Conservation (phyloP, 2,329 filamentous ascomycete species). For the Alternaria incomplexa region DNA sequence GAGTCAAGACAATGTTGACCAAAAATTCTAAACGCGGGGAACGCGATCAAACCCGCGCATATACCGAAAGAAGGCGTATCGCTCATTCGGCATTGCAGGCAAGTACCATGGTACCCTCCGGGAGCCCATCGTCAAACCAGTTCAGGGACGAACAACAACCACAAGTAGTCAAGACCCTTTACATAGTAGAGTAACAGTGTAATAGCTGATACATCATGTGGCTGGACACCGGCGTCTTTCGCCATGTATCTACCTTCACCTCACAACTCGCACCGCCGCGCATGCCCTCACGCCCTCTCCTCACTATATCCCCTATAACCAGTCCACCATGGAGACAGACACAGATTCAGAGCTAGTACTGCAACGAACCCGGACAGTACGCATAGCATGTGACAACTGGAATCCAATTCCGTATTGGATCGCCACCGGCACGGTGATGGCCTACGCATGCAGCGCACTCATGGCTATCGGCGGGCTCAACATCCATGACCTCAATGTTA, state of each 20-base stretch:
- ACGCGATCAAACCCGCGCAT: not conserved
- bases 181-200: not conserved
- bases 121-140: not conserved
- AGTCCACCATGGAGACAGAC: not conserved
- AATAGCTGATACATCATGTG: not conserved
- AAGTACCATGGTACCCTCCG: not conserved
- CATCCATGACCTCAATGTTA: not conserved
- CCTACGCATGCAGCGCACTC: not conserved
- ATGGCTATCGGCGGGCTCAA: not conserved
- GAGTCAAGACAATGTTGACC: not conserved
- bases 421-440: not conserved
- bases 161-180: not conserved
- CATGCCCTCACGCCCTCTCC: not conserved
- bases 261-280: not conserved
- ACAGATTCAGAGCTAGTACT: not conserved
- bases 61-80: not conserved
- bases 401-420: not conserved
- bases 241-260: not conserved
- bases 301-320: not conserved
- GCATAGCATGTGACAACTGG: not conserved
- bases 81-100: not conserved
- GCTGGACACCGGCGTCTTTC: not conserved
- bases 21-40: not conserved
- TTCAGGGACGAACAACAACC: not conserved
- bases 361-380: not conserved